Evolutionary conservation across 2,329 filamentous ascomycete species (phyloP), one percentile per base, ranked within the genome.

Genomic region (Microdochium paspali): DNA sequence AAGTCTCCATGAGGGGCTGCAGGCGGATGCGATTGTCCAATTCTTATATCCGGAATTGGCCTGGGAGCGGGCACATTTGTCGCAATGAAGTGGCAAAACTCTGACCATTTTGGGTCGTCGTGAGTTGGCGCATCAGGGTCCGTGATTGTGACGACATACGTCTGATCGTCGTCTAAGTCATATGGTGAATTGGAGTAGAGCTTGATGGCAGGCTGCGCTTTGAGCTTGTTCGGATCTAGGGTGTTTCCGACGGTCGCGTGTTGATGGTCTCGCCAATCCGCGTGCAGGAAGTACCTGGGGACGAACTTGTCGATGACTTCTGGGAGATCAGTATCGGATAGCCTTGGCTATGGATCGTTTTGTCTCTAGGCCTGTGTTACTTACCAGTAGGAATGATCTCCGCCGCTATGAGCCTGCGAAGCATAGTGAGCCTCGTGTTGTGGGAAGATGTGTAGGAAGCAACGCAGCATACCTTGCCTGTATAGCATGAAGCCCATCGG

Each of bases 261-360:
- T 40, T 66, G 64, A 47, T 72, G 57, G 13, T 59, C 63, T 1
- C 66, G 60, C 48, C 71, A 68, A 62, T 75, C 76, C 35, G 61
- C 66, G 9, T 77, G 64, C 35, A 84, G 56, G 32, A 70, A 67
- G 46, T 80, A 64, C 6, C 67, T 67, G 5, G 80, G 79, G 3
- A 68, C 59, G 60, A 84, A 84, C 51, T 77, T 71, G 52, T 82
- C 72, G 49, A 84, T 70, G 20, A 84, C 77, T 77, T 45, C 18
- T 5, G n/a, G 6, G 18, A 12, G 31, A n/a, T 35, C 31, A 35
- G 31, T 18, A 18, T 35, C 7, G 6, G 10, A 18, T 9, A n/a
- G 42, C 26, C 30, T 20, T 47, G n/a, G 18, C 42, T 48, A 23
- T 6, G 5, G 21, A 15, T 40, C 15, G 26, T 51, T 23, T 42